phyloP scores from a whole-genome alignment of 306 rosid genomes.

The Gleditsia sinensis region DNA sequence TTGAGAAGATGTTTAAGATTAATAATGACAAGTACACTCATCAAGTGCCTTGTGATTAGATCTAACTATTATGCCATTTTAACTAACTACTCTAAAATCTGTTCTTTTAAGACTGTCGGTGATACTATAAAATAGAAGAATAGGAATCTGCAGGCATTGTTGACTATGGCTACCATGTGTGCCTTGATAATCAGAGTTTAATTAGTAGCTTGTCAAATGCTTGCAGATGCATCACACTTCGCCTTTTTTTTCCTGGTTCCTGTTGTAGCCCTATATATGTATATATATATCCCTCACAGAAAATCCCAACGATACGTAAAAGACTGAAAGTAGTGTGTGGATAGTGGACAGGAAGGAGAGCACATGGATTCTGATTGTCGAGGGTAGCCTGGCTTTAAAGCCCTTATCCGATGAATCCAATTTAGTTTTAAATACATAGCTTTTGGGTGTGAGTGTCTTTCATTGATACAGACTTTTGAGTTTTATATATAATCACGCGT shows the following conservation, averaged over 20 bases:
- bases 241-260: not conserved
- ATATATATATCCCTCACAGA: not conserved
- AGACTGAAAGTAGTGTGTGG: not conserved
- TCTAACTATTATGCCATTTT: not conserved
- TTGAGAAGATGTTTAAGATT: not conserved
- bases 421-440: slow-evolving; percentile 13
- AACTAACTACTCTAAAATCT: not conserved
- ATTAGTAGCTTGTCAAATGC: too few species aligned
- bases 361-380: slow-evolving; percentile 27
- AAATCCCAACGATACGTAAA: not conserved
- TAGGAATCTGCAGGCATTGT: too few species aligned
- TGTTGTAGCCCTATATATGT: not conserved
- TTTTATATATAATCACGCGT: slow-evolving; percentile 38
- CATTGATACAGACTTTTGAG: not conserved
- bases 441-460: slow-evolving; percentile 20
- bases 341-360: not conserved
- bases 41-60: slow-evolving; percentile 17
- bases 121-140: not conserved
- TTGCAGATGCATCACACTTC: not conserved
- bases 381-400: not conserved
- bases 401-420: not conserved
- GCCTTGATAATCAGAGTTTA: too few species aligned
- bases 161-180: too few species aligned
- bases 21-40: not conserved
- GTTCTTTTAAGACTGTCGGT: not conserved